Conservation (phyloP, 768 basidiomycete genomes). For the Thelephora aurantiotincta region DNA sequence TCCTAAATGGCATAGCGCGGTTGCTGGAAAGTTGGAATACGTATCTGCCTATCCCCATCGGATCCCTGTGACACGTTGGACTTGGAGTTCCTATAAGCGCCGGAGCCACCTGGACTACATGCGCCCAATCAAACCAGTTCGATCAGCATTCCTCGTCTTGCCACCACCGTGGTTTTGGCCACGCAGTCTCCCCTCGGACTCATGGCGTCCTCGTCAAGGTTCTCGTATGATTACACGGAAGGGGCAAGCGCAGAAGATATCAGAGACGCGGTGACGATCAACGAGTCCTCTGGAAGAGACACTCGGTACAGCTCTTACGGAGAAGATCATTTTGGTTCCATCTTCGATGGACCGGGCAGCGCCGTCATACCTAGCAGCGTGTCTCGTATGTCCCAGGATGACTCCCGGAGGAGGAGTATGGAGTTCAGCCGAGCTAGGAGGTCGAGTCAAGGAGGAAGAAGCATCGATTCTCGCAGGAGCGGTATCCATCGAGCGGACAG, state of each 20-base stretch:
- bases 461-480: not conserved
- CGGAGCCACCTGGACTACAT: no score
- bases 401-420: conserved; percentile 37
- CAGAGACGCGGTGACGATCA: conserved; percentile 37
- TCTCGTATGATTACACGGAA: conserved; percentile 62
- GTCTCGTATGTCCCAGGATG: conserved; percentile 62
- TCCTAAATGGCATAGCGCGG: no score
- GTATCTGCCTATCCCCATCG: no score
- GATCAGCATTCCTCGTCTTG: no score
- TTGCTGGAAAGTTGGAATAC: no score
- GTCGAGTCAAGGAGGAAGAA: conserved; percentile 15
- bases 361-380: conserved; percentile 63
- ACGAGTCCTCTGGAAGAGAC: conserved; percentile 41
- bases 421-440: conserved; percentile 36
- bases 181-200: conserved; percentile 17
- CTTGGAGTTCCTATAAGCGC: no score
- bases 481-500: conserved; percentile 3
- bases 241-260: conserved; percentile 74
- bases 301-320: conserved; percentile 53
- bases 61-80: no score
- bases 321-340: conserved; percentile 44
- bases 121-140: no score
- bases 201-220: conserved; percentile 10
- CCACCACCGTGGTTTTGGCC: conserved; percentile 5
- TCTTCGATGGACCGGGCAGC: conserved; percentile 64